Conservation (phyloP, 176 grass and related monocot species). For the Canna indica region DNA sequence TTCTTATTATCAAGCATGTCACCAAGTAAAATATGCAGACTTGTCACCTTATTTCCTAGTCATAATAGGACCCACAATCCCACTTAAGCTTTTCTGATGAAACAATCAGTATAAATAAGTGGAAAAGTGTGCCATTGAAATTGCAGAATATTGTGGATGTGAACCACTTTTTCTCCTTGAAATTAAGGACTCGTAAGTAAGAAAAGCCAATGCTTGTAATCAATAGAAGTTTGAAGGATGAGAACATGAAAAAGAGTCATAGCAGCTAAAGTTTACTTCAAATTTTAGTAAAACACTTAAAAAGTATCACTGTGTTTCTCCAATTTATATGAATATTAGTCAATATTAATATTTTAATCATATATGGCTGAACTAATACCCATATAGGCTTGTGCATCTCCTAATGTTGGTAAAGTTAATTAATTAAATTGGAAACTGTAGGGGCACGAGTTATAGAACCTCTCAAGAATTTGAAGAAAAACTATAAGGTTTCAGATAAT, state of each 20-base stretch:
- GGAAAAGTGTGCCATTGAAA: neutral
- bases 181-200: no score
- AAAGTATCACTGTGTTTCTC: neutral
- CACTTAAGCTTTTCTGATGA: neutral
- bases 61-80: neutral
- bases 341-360: neutral
- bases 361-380: neutral
- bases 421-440: neutral
- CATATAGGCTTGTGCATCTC: neutral
- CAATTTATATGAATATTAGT: neutral
- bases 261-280: neutral
- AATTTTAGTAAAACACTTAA: neutral
- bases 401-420: neutral
- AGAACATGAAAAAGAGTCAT: neutral
- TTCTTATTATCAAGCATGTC: neutral
- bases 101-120: neutral
- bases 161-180: no score
- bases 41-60: neutral
- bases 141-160: no score
- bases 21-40: neutral
- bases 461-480: neutral
- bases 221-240: neutral
- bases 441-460: neutral
- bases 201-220: neutral
- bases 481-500: neutral